Evolutionary conservation across 805 yeast genomes (phyloP).

Genomic region (Wickerhamomyces silvicola): DNA sequence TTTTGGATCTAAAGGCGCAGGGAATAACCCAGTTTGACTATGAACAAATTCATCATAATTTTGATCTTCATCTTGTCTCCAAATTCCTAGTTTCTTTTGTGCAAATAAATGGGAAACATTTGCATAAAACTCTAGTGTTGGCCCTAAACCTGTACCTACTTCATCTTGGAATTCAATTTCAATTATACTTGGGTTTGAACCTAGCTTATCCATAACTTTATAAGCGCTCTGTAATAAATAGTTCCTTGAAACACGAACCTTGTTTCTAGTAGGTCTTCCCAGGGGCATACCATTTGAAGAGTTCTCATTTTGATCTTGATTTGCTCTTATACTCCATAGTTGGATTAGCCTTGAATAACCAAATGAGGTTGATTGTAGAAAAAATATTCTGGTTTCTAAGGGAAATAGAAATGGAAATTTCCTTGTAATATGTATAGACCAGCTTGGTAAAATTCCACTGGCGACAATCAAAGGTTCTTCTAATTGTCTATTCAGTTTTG

Average conservation of each 20-base stretch:
- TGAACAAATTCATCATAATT: slow-evolving; percentile 32
- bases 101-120: slow-evolving; percentile 71
- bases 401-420: slow-evolving; percentile 81
- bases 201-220: slow-evolving; percentile 70
- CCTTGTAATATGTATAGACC: slow-evolving; percentile 73
- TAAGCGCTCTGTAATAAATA: slow-evolving; percentile 70
- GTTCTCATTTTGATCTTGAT: slow-evolving; percentile 31
- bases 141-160: slow-evolving; percentile 95
- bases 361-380: slow-evolving; percentile 81
- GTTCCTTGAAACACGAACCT: slow-evolving; percentile 68
- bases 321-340: slow-evolving; percentile 58
- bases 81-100: slow-evolving; percentile 48
- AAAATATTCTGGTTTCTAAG: slow-evolving; percentile 68
- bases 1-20: slow-evolving; percentile 45
- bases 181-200: slow-evolving; percentile 69
- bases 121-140: slow-evolving; percentile 90
- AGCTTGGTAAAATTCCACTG: slow-evolving; percentile 76
- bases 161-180: slow-evolving; percentile 88
- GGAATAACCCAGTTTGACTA: slow-evolving; percentile 58
- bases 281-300: slow-evolving; percentile 34
- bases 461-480: slow-evolving; percentile 89
- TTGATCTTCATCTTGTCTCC: slow-evolving; percentile 48
- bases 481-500: slow-evolving; percentile 77
- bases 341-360: slow-evolving; percentile 82
- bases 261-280: slow-evolving; percentile 75